These are phyloP conservation scores for Talaromyces amestolkiae DNA, from an alignment of 2,329 filamentous ascomycete species.

Conservation along the genomic window DNA sequence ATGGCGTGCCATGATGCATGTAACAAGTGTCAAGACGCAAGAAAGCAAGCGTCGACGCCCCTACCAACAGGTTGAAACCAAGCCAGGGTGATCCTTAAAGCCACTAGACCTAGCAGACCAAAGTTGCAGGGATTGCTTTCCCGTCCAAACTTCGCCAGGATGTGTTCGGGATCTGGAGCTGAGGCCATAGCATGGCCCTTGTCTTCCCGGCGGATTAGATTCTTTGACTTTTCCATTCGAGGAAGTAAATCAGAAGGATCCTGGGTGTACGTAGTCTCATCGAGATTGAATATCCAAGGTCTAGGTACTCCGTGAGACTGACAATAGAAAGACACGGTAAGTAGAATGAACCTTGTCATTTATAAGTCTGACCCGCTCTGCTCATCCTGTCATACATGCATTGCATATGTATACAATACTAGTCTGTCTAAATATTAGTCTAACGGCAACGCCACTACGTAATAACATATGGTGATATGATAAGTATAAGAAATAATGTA, in stretches of 20 bases:
- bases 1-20: background rate
- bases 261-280: background rate
- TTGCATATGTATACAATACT: background rate
- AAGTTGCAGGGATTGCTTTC: background rate
- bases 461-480: constrained; percentile 4
- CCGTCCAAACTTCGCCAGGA: background rate
- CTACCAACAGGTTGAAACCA: background rate
- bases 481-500: background rate
- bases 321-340: background rate
- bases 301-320: background rate
- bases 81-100: background rate
- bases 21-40: background rate
- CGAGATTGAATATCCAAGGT: background rate
- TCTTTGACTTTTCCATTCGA: background rate
- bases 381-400: background rate
- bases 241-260: background rate
- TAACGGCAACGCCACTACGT: background rate
- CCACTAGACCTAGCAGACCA: background rate
- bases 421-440: background rate
- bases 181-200: background rate
- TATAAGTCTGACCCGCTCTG: background rate
- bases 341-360: background rate
- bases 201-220: background rate
- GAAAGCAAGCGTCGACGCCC: background rate
- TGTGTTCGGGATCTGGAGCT: background rate